Percentiles rank a stretch among this genome's conserved stretches.
Evolutionary conservation across 2,329 filamentous ascomycete species (phyloP).

Genomic region (Penicillium sp.): DNA sequence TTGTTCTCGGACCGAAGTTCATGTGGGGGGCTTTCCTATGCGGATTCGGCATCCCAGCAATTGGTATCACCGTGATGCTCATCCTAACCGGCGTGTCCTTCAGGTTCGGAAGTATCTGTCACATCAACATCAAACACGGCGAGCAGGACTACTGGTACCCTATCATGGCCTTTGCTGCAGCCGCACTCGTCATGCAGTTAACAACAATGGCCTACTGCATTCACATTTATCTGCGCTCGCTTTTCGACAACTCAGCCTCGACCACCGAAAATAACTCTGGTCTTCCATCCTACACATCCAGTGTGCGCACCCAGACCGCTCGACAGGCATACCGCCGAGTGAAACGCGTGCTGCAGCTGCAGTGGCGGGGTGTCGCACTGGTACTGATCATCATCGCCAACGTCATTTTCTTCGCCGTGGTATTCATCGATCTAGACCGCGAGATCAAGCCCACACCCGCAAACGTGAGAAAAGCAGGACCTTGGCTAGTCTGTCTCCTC

Average conservation of each 20-base stretch:
- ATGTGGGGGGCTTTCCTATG: slow-evolving; percentile 77
- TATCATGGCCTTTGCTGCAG: slow-evolving; percentile 68
- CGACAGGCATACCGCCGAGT: slow-evolving; percentile 84
- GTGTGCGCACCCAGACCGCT: slow-evolving; percentile 72
- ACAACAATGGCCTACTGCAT: slow-evolving; percentile 86
- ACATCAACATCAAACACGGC: slow-evolving; percentile 86
- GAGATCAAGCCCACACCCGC: slow-evolving; percentile 56
- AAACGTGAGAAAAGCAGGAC: slow-evolving; percentile 52
- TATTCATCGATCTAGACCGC: slow-evolving; percentile 84
- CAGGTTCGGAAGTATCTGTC: slow-evolving; percentile 84
- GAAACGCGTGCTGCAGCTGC: slow-evolving; percentile 77
- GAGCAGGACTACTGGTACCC: slow-evolving; percentile 88
- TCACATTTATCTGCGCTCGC: slow-evolving; percentile 83
- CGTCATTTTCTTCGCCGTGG: slow-evolving; percentile 86
- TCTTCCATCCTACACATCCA: slow-evolving; percentile 70
- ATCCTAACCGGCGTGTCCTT: slow-evolving; percentile 88
- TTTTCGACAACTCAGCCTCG: slow-evolving; percentile 66
- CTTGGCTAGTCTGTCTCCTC: slow-evolving; percentile 72
- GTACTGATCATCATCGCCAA: slow-evolving; percentile 86
- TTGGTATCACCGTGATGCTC: slow-evolving; percentile 71
- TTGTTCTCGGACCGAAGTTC: slow-evolving; percentile 80
- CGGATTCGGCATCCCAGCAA: slow-evolving; percentile 78
- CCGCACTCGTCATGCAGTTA: slow-evolving; percentile 75
- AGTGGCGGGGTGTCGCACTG: slow-evolving; percentile 90
- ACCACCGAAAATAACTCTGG: slow-evolving; percentile 57